Evolutionary conservation across 2,329 filamentous ascomycete species (phyloP).

Genomic region (Alternaria dauci): DNA sequence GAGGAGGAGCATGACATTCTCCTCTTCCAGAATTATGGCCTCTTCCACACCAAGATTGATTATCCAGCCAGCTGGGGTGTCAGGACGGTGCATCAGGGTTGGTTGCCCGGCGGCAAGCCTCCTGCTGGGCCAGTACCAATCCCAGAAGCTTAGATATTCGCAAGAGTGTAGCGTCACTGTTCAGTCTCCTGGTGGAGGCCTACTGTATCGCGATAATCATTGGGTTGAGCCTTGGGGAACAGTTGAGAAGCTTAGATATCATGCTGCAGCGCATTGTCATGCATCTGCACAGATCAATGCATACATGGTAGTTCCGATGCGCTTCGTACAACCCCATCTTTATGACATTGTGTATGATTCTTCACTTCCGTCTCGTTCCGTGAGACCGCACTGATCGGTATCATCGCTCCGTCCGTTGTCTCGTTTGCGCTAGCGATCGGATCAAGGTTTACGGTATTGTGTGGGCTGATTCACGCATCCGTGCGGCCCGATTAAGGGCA

Average conservation of each 20-base stretch:
- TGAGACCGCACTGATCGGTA: background rate
- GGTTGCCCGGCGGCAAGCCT: background rate
- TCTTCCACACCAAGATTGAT: conserved; percentile 13
- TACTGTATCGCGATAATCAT: too few species aligned
- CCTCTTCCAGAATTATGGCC: conserved; percentile 6
- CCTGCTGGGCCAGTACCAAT: conserved; percentile 7
- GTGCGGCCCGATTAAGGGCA: background rate
- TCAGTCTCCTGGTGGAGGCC: too few species aligned
- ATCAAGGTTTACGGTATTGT: background rate
- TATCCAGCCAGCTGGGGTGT: conserved; percentile 5
- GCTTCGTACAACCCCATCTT: background rate
- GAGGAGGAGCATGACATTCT: conserved; percentile 8
- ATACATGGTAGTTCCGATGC: background rate
- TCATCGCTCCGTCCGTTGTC: background rate
- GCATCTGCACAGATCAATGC: background rate
- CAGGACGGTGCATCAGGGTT: conserved; percentile 5
- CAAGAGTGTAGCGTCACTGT: too few species aligned
- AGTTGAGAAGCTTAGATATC: background rate
- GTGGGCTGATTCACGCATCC: background rate
- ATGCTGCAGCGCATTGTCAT: background rate
- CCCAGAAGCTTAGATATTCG: background rate
- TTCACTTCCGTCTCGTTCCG: background rate
- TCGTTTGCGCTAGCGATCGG: background rate
- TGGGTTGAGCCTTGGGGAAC: too few species aligned
- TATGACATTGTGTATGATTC: background rate